phyloP scores from a whole-genome alignment of 768 basidiomycete species.

The Leucosporidium yakuticum region DNA sequence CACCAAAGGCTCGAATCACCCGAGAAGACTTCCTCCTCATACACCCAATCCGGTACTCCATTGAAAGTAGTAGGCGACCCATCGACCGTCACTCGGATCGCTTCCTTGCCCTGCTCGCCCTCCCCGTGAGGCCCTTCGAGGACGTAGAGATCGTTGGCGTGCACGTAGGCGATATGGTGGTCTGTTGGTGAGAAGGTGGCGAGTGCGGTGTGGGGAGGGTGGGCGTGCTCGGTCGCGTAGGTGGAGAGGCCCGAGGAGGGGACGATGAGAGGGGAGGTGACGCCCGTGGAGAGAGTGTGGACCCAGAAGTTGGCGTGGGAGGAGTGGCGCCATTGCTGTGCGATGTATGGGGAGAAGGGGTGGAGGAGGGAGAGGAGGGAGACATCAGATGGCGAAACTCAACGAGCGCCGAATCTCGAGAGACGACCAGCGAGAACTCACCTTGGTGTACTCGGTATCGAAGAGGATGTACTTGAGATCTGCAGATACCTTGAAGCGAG shows the following conservation, averaged over 20 bases:
- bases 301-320: slow-evolving; percentile 87
- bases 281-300: slow-evolving; percentile 64
- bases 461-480: slow-evolving; percentile 87
- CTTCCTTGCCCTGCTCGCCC: not conserved
- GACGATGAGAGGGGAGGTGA: slow-evolving; percentile 61
- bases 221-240: slow-evolving; percentile 49
- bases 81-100: slow-evolving; percentile 68
- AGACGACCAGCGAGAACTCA: slow-evolving; percentile 11
- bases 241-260: not conserved
- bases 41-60: slow-evolving; percentile 96
- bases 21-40: slow-evolving; percentile 75
- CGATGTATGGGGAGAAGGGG: not conserved
- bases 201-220: slow-evolving; percentile 58
- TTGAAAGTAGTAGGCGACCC: slow-evolving; percentile 83
- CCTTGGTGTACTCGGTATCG: slow-evolving; percentile 68
- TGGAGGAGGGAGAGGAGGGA: not conserved
- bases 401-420: slow-evolving; percentile 3
- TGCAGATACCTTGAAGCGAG: slow-evolving; percentile 59
- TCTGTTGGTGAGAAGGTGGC: slow-evolving; percentile 81
- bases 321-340: slow-evolving; percentile 92
- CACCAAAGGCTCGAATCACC: slow-evolving; percentile 78
- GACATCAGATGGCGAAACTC: not conserved
- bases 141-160: slow-evolving; percentile 81
- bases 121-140: slow-evolving; percentile 24
- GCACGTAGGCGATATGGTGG: slow-evolving; percentile 79